Base-by-base conservation (phyloP, 768 basidiomycete genomes). In the Daedaleopsis sinensis region DNA sequence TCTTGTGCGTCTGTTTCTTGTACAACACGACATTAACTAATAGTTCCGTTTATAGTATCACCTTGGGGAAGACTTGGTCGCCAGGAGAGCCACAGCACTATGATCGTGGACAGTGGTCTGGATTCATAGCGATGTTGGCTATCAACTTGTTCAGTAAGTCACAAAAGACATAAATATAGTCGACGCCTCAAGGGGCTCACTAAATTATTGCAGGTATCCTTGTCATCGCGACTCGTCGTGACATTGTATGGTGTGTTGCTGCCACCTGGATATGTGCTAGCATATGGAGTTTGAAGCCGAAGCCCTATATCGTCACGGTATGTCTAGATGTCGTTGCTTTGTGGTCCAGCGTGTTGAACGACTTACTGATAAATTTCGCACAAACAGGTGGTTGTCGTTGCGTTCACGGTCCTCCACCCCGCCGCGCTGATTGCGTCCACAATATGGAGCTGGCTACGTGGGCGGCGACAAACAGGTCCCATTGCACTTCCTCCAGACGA, bases 241-340 rank as follows among this genome's bases (percentile, higher is more conserved):
- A 93, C 66, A 73, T 93, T 52, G 87, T 92, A 0, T 92, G 89
- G 89, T 85, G 86, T 38, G 78, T 87, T 15, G 88, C 88, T 0
- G 86, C 89, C 0, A 86, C 84, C 0, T 93, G 91, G 91, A 80
- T 90, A 21, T 85, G 85, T 61, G 77, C 87, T 21, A 84, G 85
- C 65, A 75, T 93, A 5, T 90, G 87, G 86, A 72, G 74, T 23
- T 75, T 78, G 4, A 69, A 77, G 27, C 88, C 87, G 0, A 91
- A 91, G 62, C 85, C 90, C 0, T 77, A 78, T 8, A 79, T 84
- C 3, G 84, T 93, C 15, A 84, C 84, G 65, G 89, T 91, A 64
- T 21, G 89, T 79, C 5, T 5, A 6, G 4, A 2, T 23, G 21
- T 16, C 3, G 7, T 15, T 19, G 7, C 27, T 7, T 32, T 3